These are phyloP conservation scores for Lactarius hengduanensis DNA, from an alignment of 768 basidiomycete species.

Conservation along the genomic window DNA sequence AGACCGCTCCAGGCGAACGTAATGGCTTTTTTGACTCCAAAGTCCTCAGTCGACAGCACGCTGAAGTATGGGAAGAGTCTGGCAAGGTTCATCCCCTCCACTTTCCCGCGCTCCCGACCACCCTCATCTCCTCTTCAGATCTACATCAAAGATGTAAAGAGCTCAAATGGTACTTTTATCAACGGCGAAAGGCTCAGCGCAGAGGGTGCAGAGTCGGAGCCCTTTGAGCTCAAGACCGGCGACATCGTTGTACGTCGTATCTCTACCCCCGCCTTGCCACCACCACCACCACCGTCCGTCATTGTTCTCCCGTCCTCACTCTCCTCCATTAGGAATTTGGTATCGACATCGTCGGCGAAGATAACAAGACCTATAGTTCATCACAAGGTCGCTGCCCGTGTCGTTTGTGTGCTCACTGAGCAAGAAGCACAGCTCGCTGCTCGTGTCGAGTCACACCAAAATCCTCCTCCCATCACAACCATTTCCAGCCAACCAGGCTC, in stretches of 20 bases:
- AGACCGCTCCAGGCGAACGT: constrained; percentile 87
- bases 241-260: constrained; percentile 82
- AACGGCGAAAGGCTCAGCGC: constrained; percentile 89
- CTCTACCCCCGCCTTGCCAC: constrained; percentile 7
- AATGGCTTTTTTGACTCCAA: constrained; percentile 99
- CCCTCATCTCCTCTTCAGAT: constrained; percentile 52
- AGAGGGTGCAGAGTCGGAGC: constrained; percentile 89
- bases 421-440: constrained; percentile 79
- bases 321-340: constrained; percentile 79
- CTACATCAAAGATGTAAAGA: constrained; percentile 97
- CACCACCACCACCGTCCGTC: not conserved
- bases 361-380: constrained; percentile 98
- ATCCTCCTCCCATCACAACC: constrained; percentile 34
- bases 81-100: constrained; percentile 62
- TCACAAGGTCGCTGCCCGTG: constrained; percentile 96
- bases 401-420: constrained; percentile 82
- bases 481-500: constrained; percentile 40
- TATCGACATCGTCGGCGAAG: constrained; percentile 98
- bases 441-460: constrained; percentile 66
- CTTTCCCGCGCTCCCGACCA: constrained; percentile 24
- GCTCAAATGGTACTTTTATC: constrained; percentile 97
- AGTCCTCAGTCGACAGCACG: constrained; percentile 90
- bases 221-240: constrained; percentile 91
- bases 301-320: constrained; percentile 17
- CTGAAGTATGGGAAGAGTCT: constrained; percentile 95